Base-by-base conservation (phyloP, 73 alveolate genomes). In the Paramecium biaurelia region DNA sequence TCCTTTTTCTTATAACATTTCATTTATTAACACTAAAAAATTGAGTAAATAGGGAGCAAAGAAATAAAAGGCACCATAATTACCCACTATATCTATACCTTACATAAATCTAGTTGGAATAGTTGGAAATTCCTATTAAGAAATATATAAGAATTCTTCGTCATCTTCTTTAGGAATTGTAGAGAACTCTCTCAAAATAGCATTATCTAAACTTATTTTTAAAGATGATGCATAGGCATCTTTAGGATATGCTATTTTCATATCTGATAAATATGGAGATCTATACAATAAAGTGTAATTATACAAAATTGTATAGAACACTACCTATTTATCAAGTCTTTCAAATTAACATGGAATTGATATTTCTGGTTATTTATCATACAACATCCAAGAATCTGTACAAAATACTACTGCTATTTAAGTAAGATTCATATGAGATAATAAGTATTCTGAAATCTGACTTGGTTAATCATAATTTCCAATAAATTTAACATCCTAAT, bases 31-130 rank as follows among this genome's bases (percentile, higher is more conserved):
- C 12, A 95, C 85, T 4, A 95, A 92, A 74, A 96, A 96, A 3
- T 92, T 53, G 1, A 94, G 92, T 85, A 96, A 35, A 7, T 94
- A 95, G 10, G 95, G 94, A 7, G 96, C 84, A 24, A 94, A 93
- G 72, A 96, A 95, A 92, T 95, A 95, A 76, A 92, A 96, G 5
- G 96, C 94, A 4, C 99, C 99, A 76, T 94, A 84, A n/a, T 94
- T 92, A 20, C 93, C 95, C n/a, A 92, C 89, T 2, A 96, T 85
- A 63, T 93, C 94, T 26, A 76, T 56, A 12, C 93, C 95, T 49
- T 94, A 32, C 34, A 85, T 89, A 56, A 92, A 85, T 37, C 99
- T 49, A 24, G 85, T 93, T 1, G 97, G 92, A 9, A 92, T 87
- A 1, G 70, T 76, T 1, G 99, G 99, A 67, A 86, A 96, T 67